Evolutionary conservation across 2,329 filamentous ascomycete genomes (phyloP).

Genomic region (Teratosphaeria gauchensis): DNA sequence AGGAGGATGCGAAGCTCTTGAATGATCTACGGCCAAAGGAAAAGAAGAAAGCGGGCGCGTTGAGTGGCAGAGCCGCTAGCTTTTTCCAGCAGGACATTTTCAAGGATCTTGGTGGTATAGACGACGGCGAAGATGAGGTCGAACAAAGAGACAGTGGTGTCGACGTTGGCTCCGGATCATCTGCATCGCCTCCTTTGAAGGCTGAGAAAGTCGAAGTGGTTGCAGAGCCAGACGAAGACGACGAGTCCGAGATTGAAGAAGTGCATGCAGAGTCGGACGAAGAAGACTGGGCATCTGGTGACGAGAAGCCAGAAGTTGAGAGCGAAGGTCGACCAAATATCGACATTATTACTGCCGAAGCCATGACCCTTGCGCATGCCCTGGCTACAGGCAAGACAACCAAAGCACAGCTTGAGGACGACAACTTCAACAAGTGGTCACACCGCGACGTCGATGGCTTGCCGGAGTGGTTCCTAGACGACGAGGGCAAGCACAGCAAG

Average conservation of each 20-base stretch:
- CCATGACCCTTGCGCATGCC: slow-evolving; percentile 92
- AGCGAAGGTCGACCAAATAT: slow-evolving; percentile 59
- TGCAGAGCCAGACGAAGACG: slow-evolving; percentile 24
- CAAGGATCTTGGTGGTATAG: slow-evolving; percentile 62
- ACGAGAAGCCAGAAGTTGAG: slow-evolving; percentile 45
- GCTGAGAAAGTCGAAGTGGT: slow-evolving; percentile 13
- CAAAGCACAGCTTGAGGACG: slow-evolving; percentile 71
- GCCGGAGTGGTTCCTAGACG: slow-evolving; percentile 96
- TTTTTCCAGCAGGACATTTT: slow-evolving; percentile 98
- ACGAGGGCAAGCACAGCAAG: slow-evolving; percentile 76
- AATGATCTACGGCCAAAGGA: slow-evolving; percentile 47
- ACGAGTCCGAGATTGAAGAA: slow-evolving; percentile 18
- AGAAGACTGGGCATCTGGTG: slow-evolving; percentile 51
- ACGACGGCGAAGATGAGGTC: slow-evolving; percentile 35
- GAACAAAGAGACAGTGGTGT: slow-evolving; percentile 37
- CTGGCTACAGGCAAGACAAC: slow-evolving; percentile 80
- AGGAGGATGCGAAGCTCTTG: slow-evolving; percentile 40
- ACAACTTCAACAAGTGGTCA: slow-evolving; percentile 85
- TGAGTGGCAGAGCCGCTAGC: slow-evolving; percentile 75
- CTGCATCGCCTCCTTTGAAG: slow-evolving; percentile 18
- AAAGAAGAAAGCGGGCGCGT: slow-evolving; percentile 39
- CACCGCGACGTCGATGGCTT: slow-evolving; percentile 87
- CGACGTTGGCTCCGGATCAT: slow-evolving; percentile 23
- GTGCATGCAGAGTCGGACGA: slow-evolving; percentile 27
- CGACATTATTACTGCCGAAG: slow-evolving; percentile 98